A percentile compares a stretch with the other conserved stretches of the same genome.
Conservation (phyloP, 768 basidiomycete species). For the Baorangia bicolor region DNA sequence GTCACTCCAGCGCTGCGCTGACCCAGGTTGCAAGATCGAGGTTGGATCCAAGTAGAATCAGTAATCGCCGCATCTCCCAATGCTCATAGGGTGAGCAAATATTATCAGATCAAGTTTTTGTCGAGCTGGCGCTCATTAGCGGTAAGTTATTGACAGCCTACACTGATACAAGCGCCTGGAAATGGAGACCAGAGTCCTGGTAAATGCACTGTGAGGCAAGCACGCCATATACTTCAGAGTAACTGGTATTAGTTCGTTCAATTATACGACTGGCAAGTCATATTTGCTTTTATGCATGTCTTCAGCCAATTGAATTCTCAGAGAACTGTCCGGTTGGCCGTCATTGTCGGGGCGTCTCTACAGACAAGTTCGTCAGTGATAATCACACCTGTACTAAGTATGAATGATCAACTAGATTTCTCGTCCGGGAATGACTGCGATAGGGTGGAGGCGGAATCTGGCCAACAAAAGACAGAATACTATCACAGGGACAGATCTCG, state of each 20-base stretch:
- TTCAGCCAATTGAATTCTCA: not conserved
- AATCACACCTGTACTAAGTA: not conserved
- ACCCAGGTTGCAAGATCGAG: not conserved
- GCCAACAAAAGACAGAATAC: constrained; percentile 4
- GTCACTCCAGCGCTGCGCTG: not conserved
- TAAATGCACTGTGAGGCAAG: not conserved
- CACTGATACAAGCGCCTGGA: not conserved
- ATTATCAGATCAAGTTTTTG: not conserved
- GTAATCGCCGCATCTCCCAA: not conserved
- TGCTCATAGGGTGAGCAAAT: not conserved
- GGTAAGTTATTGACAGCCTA: not conserved
- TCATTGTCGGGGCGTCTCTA: not conserved
- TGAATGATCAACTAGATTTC: constrained; percentile 1
- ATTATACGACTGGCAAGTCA: not conserved
- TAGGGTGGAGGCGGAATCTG: not conserved
- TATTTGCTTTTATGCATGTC: not conserved
- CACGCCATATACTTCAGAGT: not conserved
- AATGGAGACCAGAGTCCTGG: not conserved
- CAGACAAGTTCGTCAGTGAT: not conserved
- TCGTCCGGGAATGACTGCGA: not conserved
- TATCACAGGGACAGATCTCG: constrained; percentile 4
- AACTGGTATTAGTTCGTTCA: not conserved
- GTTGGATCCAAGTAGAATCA: not conserved
- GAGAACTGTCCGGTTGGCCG: not conserved
- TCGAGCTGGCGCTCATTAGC: not conserved